phyloP scores from a whole-genome alignment of 2,329 filamentous ascomycete species.

The Alternaria dauci region DNA sequence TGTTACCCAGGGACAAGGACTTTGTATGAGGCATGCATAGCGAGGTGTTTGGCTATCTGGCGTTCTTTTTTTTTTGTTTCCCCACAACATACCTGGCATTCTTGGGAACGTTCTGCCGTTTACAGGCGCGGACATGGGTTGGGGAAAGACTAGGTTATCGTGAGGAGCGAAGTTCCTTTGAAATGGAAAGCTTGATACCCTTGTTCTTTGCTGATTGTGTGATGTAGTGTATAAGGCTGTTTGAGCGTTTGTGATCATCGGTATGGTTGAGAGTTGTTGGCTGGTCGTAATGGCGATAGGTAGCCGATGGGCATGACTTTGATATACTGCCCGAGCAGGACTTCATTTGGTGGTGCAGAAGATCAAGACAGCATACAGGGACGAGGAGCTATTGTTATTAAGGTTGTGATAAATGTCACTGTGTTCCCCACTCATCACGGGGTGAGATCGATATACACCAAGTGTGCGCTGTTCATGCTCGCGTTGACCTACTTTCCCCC shows the following conservation, averaged over 20 bases:
- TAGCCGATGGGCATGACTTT: background rate
- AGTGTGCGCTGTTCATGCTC: background rate
- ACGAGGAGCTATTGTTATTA: background rate
- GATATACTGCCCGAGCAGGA: background rate
- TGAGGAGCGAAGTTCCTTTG: background rate
- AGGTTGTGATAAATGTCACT: background rate
- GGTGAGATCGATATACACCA: background rate
- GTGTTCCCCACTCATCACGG: background rate
- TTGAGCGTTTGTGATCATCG: background rate
- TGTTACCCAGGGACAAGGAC: too few relatives aligned
- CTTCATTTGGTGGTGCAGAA: background rate
- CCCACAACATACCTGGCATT: background rate
- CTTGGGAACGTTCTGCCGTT: background rate
- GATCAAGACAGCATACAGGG: background rate
- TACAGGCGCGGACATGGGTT: background rate
- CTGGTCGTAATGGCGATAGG: background rate
- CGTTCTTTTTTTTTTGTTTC: slow-evolving; percentile 22
- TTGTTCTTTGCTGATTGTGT: background rate
- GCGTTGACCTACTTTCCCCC: too few relatives aligned
- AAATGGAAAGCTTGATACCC: background rate
- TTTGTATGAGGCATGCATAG: slow-evolving; percentile 35
- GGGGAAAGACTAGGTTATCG: background rate
- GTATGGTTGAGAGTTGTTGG: background rate
- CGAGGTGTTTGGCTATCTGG: slow-evolving; percentile 46
- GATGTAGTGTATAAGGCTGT: background rate